Evolutionary conservation across 1,284 basidiomycete genomes (phyloP).

Genomic region (Afroboletus lepidellus): DNA sequence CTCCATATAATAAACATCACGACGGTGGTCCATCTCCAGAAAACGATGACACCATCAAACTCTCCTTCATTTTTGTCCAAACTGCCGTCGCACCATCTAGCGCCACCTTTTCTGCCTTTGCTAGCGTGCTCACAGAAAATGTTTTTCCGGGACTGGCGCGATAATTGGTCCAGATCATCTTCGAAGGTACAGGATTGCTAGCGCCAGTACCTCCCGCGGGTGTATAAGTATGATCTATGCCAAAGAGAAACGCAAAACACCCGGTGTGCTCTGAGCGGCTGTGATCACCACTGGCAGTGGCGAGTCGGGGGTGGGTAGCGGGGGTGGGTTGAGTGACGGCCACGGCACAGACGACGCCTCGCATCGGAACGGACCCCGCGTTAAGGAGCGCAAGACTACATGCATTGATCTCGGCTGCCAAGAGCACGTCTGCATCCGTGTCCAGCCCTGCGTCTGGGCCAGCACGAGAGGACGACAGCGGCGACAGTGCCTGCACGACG

Average conservation of each 20-base stretch:
- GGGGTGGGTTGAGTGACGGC: slow-evolving; percentile 45
- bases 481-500: slow-evolving; percentile 56
- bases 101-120: slow-evolving; percentile 46
- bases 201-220: slow-evolving; percentile 4
- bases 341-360: slow-evolving; percentile 66
- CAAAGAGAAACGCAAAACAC: slow-evolving; percentile 69
- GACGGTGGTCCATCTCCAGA: slow-evolving; percentile 23
- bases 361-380: slow-evolving; percentile 66
- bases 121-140: slow-evolving; percentile 43
- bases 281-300: slow-evolving; percentile 32
- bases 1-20: no score
- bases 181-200: slow-evolving; percentile 6
- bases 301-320: slow-evolving; percentile 28
- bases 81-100: slow-evolving; percentile 44
- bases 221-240: slow-evolving; percentile 24
- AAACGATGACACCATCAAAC: slow-evolving; percentile 28
- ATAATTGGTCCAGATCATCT: slow-evolving; percentile 47
- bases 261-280: slow-evolving; percentile 29
- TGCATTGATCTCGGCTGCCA: slow-evolving; percentile 68
- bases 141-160: slow-evolving; percentile 21
- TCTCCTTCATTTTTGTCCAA: slow-evolving; percentile 48
- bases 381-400: slow-evolving; percentile 64
- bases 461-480: background rate
- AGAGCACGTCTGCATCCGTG: slow-evolving; percentile 25
- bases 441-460: background rate